Percentiles rank a stretch among this genome's conserved stretches.
Conservation (phyloP, 257 asterid genomes). For the Scutellaria barbata region DNA sequence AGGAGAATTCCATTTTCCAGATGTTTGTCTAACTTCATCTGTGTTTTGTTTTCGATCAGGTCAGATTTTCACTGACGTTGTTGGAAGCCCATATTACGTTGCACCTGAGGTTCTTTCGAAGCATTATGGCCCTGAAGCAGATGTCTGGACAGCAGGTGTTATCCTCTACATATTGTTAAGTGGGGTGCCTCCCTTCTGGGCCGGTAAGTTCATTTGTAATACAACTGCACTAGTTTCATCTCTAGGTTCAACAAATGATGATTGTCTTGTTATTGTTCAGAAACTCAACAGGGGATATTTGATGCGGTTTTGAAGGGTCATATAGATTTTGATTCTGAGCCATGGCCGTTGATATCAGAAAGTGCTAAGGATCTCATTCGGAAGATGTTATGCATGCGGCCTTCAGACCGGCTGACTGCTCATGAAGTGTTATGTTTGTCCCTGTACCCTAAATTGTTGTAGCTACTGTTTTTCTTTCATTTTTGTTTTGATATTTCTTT, state of each 20-base stretch:
- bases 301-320: conserved; percentile 51
- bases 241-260: conserved; percentile 26
- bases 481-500: conserved; percentile 4
- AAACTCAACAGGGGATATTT: conserved; percentile 48
- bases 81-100: conserved; percentile 97
- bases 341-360: conserved; percentile 54
- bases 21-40: conserved; percentile 24
- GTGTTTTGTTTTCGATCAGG: conserved; percentile 51
- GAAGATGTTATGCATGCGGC: conserved; percentile 70
- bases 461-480: conserved; percentile 20
- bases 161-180: conserved; percentile 87
- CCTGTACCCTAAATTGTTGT: not conserved
- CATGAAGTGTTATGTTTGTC: conserved; percentile 87
- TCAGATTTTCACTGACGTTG: conserved; percentile 91
- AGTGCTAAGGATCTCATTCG: conserved; percentile 51
- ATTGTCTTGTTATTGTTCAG: conserved; percentile 46
- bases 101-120: conserved; percentile 97
- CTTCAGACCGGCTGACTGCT: conserved; percentile 80
- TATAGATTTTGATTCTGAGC: conserved; percentile 51
- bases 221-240: not conserved
- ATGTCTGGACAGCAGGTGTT: conserved; percentile 99
- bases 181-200: conserved; percentile 99
- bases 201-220: conserved; percentile 57
- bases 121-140: conserved; percentile 94
- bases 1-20: not conserved